phyloP scores from a whole-genome alignment of 495 filamentous ascomycete species.

The Bombardia bombarda region DNA sequence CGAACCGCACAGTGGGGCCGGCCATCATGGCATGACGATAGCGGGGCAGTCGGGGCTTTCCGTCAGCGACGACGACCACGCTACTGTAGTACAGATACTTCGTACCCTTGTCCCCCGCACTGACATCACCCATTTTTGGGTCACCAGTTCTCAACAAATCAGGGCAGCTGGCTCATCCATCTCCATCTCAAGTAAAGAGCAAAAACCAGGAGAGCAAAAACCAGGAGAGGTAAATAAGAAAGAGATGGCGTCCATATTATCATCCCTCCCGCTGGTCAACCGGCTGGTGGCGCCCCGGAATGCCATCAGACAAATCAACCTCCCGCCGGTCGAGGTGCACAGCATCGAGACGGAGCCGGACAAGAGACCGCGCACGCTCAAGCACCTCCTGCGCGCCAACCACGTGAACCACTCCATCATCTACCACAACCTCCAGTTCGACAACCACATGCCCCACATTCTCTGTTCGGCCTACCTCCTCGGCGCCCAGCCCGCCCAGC shows the following conservation, averaged over 20 bases:
- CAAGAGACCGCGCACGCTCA: conserved; percentile 73
- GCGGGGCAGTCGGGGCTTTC: too few species aligned
- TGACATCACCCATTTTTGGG: neutral
- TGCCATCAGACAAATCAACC: conserved; percentile 40
- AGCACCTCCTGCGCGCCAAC: conserved; percentile 83
- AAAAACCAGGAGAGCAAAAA: too few species aligned
- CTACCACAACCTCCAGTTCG: conserved; percentile 67
- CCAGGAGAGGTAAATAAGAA: too few species aligned
- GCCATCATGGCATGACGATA: too few species aligned
- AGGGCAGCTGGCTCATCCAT: too few species aligned
- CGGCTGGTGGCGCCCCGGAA: conserved; percentile 24
- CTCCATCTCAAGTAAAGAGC: too few species aligned
- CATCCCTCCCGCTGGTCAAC: conserved; percentile 40
- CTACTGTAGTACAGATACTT: too few species aligned
- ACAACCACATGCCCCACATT: conserved; percentile 85
- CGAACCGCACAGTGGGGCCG: too few species aligned
- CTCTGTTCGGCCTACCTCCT: conserved; percentile 78
- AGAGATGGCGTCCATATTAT: conserved; percentile 39
- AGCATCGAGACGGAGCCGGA: conserved; percentile 71
- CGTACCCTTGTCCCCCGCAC: too few species aligned
- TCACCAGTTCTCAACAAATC: neutral
- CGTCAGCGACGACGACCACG: too few species aligned
- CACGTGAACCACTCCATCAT: conserved; percentile 83
- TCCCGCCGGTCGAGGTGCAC: conserved; percentile 64
- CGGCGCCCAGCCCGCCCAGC: conserved; percentile 60